These are phyloP conservation scores for Dothiorella sarmentorum DNA, from an alignment of 2,329 filamentous ascomycete genomes.

Conservation along the genomic window DNA sequence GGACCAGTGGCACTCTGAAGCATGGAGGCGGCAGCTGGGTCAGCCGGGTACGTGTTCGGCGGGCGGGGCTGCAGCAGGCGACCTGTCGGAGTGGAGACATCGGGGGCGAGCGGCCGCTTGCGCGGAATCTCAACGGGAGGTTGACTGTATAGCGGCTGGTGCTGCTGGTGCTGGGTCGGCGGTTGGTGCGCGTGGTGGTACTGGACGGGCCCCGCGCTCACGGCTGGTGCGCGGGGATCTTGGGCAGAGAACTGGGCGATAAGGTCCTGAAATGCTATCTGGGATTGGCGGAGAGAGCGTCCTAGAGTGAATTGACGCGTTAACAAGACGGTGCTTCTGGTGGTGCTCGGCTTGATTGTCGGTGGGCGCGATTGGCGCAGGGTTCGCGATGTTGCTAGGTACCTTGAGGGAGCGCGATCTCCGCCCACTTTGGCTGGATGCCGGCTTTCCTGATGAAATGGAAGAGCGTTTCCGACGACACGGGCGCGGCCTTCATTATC, in stretches of 20 bases:
- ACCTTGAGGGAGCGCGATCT: conserved; percentile 51
- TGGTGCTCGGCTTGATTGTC: background rate
- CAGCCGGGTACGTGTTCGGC: conserved; percentile 32
- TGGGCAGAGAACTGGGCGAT: conserved; percentile 25
- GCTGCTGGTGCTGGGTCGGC: conserved; percentile 24
- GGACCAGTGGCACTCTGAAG: conserved; percentile 25
- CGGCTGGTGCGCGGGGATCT: conserved; percentile 12
- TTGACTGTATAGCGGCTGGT: conserved; percentile 26
- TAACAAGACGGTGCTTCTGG: background rate
- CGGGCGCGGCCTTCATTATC: conserved; percentile 47
- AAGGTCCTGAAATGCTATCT: conserved; percentile 34
- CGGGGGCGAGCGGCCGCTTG: conserved; percentile 34
- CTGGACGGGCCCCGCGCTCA: conserved; percentile 17
- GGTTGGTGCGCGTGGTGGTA: conserved; percentile 23
- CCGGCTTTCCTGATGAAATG: conserved; percentile 43
- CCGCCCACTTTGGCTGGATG: conserved; percentile 47
- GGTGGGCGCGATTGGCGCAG: conserved; percentile 10
- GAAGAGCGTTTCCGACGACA: conserved; percentile 43
- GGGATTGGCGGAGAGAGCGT: conserved; percentile 36
- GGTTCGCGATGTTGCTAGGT: conserved; percentile 24
- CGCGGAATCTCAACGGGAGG: conserved; percentile 33
- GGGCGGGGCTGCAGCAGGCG: conserved; percentile 47
- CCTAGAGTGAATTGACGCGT: conserved; percentile 25
- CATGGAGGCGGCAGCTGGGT: conserved; percentile 25
- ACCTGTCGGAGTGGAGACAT: conserved; percentile 33